Conservation (phyloP, 768 basidiomycete species). For the Amanita polypyramis region DNA sequence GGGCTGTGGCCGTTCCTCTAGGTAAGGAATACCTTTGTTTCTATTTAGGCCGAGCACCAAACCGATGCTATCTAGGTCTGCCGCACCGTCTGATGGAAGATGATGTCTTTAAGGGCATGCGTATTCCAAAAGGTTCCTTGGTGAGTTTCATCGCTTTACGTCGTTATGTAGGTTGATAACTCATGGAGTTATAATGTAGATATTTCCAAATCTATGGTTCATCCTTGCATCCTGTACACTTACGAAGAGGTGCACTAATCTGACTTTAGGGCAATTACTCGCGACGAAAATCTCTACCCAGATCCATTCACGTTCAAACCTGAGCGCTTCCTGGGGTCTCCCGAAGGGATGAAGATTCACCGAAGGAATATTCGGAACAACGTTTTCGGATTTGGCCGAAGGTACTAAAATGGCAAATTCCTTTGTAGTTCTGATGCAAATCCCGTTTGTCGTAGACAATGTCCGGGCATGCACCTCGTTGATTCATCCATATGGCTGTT, state of each 20-base stretch:
- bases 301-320: conserved; percentile 42
- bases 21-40: conserved; percentile 23
- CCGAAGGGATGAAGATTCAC: conserved; percentile 17
- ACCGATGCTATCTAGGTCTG: conserved; percentile 28
- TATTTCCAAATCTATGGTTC: conserved; percentile 58
- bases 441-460: conserved; percentile 28
- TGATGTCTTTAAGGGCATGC: conserved; percentile 47
- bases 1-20: conserved; percentile 47
- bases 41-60: neutral
- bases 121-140: conserved; percentile 54
- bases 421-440: neutral
- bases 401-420: conserved; percentile 15
- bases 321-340: conserved; percentile 34
- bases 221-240: conserved; percentile 6
- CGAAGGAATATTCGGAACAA: conserved; percentile 22
- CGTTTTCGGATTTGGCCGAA: conserved; percentile 32
- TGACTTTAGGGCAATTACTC: conserved; percentile 33
- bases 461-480: conserved; percentile 54
- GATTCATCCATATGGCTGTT: conserved; percentile 56
- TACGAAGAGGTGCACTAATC: neutral
- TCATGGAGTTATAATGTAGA: conserved; percentile 11
- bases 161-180: neutral
- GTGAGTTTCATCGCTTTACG: conserved; percentile 19
- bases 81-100: conserved; percentile 60
- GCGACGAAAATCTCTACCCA: conserved; percentile 38